Base-by-base conservation (phyloP, 2,329 filamentous ascomycete genomes). In the Colletotrichum horii region DNA sequence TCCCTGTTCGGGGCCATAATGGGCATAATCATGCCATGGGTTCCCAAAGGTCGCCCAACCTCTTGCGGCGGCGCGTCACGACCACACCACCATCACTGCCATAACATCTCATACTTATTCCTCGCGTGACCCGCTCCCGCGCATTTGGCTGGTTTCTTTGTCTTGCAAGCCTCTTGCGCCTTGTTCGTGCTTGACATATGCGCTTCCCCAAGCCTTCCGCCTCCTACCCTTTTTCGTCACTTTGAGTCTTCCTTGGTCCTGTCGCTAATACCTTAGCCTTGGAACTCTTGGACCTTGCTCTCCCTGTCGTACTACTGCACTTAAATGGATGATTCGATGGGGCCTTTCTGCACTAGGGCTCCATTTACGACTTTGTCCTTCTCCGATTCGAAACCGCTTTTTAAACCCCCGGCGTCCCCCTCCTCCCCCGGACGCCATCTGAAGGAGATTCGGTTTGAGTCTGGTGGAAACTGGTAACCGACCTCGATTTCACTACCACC, bases 61-160 rank as follows among this genome's bases (percentile, higher is more conserved):
- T 76, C 70, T 74, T 43, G 32, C 58, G 36, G 66, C 58, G 34
- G 70, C 60, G 64, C 75, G 76, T 78, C 76, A 77, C 71, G 55
- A 78, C 71, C 75, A 71, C 68, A 78, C 75, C 76, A 77, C 66
- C 60, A 66, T 75, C 75, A 61, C 60, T 68, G 75, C 66, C 52
- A 69, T 66, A 78, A 78, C 76, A 77, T 72, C 65, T 77, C 76
- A 77, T 75, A 75, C 75, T 60, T 76, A 68, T 75, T 65, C 56
- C 73, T 76, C 75, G 56, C 68, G 58, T 72, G 67, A 75, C 65
- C 75, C 69, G 64, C 73, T 62, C 58, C 26, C 28, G 60, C 68
- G 19, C 34, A 32, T 69, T 36, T 58, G 60, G 69, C 66, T 28
- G 64, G 58, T 52, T 66, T 61, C 67, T 70, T 67, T 62, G 48